Conservation (phyloP, 805 yeast genomes). For the Candida takata region DNA sequence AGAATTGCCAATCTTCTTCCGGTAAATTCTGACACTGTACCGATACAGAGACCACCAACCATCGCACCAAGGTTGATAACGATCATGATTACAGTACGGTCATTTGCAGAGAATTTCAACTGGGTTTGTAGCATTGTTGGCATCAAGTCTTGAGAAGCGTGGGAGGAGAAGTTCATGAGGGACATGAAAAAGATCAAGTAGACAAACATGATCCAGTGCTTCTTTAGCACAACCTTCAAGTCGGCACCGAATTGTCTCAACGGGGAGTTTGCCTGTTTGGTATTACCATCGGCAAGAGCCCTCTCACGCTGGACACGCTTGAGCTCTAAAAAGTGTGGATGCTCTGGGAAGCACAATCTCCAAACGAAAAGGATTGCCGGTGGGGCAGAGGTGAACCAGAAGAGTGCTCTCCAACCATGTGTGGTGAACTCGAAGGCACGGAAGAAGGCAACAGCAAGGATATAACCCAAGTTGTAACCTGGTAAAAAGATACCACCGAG, state of each 20-base stretch:
- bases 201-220: constrained; percentile 54
- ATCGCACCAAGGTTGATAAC: constrained; percentile 66
- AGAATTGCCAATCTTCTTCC: constrained; percentile 58
- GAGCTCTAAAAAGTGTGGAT: constrained; percentile 40
- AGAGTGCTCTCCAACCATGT: constrained; percentile 63
- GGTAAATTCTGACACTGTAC: constrained; percentile 46
- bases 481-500: constrained; percentile 53
- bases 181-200: constrained; percentile 58
- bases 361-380: constrained; percentile 52
- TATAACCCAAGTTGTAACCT: constrained; percentile 60
- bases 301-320: constrained; percentile 19
- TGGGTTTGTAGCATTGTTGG: constrained; percentile 57
- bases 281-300: constrained; percentile 23
- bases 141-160: constrained; percentile 68
- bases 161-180: constrained; percentile 66
- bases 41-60: constrained; percentile 54
- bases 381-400: constrained; percentile 70
- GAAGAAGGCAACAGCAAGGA: constrained; percentile 56
- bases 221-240: constrained; percentile 32
- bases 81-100: constrained; percentile 51
- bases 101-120: constrained; percentile 36
- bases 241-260: constrained; percentile 18
- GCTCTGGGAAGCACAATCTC: constrained; percentile 56
- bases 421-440: constrained; percentile 48
- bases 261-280: constrained; percentile 16